A percentile compares a stretch with the other conserved stretches of the same genome.
These are phyloP conservation scores for Cyanodermella asteris DNA, from an alignment of 2,329 filamentous ascomycete genomes.

Conservation along the genomic window DNA sequence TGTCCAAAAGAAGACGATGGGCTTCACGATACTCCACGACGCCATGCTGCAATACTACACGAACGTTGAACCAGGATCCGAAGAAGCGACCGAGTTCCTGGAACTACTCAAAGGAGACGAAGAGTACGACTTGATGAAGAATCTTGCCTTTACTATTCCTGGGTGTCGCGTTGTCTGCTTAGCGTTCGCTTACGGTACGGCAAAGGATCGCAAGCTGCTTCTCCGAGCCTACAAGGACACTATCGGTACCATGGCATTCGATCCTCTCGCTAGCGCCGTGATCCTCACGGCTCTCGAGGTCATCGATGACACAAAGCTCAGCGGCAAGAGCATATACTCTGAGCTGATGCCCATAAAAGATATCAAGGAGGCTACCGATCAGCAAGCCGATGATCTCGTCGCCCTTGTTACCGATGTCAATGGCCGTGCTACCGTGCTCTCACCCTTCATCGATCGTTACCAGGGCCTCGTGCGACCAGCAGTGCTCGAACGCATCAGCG, in stretches of 20 bases:
- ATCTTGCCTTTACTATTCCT: slow-evolving; percentile 84
- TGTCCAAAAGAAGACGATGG: slow-evolving; percentile 88
- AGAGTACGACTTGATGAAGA: slow-evolving; percentile 74
- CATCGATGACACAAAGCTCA: slow-evolving; percentile 82
- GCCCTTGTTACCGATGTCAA: slow-evolving; percentile 21
- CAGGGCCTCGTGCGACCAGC: slow-evolving; percentile 41
- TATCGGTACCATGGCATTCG: slow-evolving; percentile 63
- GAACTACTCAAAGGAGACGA: slow-evolving; percentile 85
- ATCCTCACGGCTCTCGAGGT: slow-evolving; percentile 75
- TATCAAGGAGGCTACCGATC: slow-evolving; percentile 8
- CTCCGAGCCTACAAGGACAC: slow-evolving; percentile 80
- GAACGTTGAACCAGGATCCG: slow-evolving; percentile 51
- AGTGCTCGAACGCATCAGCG: slow-evolving; percentile 49
- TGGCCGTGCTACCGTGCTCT: slow-evolving; percentile 47
- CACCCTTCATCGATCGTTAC: slow-evolving; percentile 46
- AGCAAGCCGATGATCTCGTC: slow-evolving; percentile 22
- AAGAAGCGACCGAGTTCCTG: slow-evolving; percentile 69
- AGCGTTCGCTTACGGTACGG: slow-evolving; percentile 59
- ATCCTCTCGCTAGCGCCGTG: slow-evolving; percentile 56
- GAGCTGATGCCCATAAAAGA: slow-evolving; percentile 56
- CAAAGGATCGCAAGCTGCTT: slow-evolving; percentile 83
- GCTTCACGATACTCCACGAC: slow-evolving; percentile 94
- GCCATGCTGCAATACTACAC: slow-evolving; percentile 95
- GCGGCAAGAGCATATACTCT: slow-evolving; percentile 63
- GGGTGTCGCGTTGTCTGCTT: slow-evolving; percentile 66